These are phyloP conservation scores for Rheum nobile DNA, from an alignment of 148 eudicot genomes.

Conservation along the genomic window DNA sequence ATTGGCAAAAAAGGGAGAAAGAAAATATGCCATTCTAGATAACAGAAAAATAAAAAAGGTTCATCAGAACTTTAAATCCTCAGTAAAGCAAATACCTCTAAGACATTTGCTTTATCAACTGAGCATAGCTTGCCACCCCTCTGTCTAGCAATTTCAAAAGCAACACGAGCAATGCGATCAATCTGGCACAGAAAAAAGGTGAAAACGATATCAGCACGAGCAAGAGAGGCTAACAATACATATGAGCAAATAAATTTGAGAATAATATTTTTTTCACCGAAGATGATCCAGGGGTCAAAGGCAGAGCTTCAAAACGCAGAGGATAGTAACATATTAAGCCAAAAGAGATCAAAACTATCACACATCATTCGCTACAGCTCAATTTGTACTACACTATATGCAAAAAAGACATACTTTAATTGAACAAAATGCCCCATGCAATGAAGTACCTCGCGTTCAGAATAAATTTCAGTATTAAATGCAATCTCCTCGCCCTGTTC, in stretches of 20 bases:
- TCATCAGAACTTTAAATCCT: neutral
- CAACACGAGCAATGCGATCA: conserved; percentile 91
- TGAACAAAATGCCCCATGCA: neutral
- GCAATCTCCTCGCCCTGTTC: conserved; percentile 71
- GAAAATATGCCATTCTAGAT: neutral
- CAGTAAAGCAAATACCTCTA: conserved; percentile 52
- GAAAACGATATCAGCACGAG: neutral
- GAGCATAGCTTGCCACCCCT: conserved; percentile 88
- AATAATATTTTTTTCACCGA: neutral
- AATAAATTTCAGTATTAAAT: conserved; percentile 85
- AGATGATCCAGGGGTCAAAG: neutral
- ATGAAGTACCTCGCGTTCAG: conserved; percentile 59
- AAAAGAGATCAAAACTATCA: neutral
- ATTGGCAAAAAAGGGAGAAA: neutral
- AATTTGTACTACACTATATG: neutral
- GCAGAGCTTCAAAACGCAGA: neutral
- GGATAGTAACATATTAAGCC: neutral
- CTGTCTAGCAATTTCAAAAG: conserved; percentile 89
- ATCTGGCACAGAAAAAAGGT: conserved; percentile 29
- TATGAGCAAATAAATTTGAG: neutral
- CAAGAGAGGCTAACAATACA: neutral
- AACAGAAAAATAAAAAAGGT: neutral
- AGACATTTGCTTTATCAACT: conserved; percentile 97
- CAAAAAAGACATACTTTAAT: neutral
- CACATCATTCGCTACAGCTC: neutral